These are phyloP conservation scores for Senna siamea DNA, from an alignment of 306 rosid species.

Conservation along the genomic window DNA sequence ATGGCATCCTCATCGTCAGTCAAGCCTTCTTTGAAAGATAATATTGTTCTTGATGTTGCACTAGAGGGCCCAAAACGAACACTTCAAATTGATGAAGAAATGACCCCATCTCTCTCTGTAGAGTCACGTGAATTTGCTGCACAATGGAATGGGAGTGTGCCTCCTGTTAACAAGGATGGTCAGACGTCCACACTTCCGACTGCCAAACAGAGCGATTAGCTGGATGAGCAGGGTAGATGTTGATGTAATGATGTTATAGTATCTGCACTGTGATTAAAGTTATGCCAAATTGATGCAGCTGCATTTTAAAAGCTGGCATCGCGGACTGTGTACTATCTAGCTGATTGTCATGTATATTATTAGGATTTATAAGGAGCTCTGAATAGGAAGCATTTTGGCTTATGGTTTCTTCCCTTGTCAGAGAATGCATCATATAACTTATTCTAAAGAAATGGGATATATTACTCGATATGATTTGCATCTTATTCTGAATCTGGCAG, in stretches of 20 bases:
- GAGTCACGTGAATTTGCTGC: conserved; percentile 73
- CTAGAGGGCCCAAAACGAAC: conserved; percentile 95
- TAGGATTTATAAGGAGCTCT: too few species aligned
- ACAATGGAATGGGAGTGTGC: conserved; percentile 52
- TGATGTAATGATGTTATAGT: conserved; percentile 16
- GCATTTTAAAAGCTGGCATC: too few species aligned
- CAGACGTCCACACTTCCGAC: conserved; percentile 51
- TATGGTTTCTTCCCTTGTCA: too few species aligned
- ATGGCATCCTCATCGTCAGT: conserved; percentile 41
- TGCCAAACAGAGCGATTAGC: conserved; percentile 51
- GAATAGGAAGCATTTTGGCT: too few species aligned
- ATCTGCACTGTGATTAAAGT: too few species aligned
- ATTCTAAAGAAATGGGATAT: too few species aligned
- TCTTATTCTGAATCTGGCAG: too few species aligned
- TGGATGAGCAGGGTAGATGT: conserved; percentile 37
- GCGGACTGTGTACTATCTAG: too few species aligned
- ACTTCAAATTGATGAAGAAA: conserved; percentile 84
- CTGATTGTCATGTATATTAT: too few species aligned
- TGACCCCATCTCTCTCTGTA: conserved; percentile 39
- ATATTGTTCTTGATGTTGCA: conserved; percentile 91
- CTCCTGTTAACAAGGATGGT: conserved; percentile 63
- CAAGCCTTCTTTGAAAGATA: conserved; percentile 72
- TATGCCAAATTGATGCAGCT: too few species aligned
- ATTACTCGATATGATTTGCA: too few species aligned
- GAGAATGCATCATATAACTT: too few species aligned